Evolutionary conservation across 208 protist genomes (phyloP).

Genomic region (Trypanosoma mega): DNA sequence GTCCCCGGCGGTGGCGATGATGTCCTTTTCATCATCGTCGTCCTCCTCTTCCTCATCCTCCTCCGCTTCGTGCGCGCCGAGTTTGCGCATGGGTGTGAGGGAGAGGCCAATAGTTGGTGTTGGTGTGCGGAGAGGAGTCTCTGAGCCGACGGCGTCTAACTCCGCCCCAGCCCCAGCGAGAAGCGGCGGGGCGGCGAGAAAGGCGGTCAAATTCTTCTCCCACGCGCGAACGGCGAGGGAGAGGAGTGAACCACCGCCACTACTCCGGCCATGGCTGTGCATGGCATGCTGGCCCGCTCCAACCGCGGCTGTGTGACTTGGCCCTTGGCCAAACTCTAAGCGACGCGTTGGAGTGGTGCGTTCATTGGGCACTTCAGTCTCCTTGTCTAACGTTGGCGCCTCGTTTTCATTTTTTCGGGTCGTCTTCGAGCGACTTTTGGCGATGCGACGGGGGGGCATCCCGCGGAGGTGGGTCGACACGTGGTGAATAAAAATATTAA

Average conservation of each 20-base stretch:
- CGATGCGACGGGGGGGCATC: not conserved
- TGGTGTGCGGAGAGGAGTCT: no score
- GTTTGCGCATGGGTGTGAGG: not conserved
- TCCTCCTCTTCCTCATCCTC: not conserved
- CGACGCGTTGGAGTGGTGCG: conserved; percentile 14
- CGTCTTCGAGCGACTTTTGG: not conserved
- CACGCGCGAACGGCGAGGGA: not conserved
- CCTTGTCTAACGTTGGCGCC: not conserved
- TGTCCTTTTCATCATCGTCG: not conserved
- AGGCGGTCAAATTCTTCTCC: conserved; percentile 8
- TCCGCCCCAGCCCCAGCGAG: no score
- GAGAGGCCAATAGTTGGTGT: no score
- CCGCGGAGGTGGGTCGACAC: no score
- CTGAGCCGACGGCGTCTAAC: no score
- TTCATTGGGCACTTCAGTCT: not conserved
- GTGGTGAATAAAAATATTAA: not conserved
- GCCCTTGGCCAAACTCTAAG: conserved; percentile 9
- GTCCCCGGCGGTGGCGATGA: conserved; percentile 1
- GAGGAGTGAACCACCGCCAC: no score
- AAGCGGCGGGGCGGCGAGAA: not conserved
- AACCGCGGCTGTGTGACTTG: not conserved
- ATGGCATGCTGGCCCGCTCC: not conserved
- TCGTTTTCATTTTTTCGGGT: not conserved
- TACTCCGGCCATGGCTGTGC: no score
- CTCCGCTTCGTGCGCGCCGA: not conserved